These are phyloP conservation scores for Thoreauomyces humboldtii DNA, from an alignment of 192 early-diverging fungal genomes.

Conservation along the genomic window DNA sequence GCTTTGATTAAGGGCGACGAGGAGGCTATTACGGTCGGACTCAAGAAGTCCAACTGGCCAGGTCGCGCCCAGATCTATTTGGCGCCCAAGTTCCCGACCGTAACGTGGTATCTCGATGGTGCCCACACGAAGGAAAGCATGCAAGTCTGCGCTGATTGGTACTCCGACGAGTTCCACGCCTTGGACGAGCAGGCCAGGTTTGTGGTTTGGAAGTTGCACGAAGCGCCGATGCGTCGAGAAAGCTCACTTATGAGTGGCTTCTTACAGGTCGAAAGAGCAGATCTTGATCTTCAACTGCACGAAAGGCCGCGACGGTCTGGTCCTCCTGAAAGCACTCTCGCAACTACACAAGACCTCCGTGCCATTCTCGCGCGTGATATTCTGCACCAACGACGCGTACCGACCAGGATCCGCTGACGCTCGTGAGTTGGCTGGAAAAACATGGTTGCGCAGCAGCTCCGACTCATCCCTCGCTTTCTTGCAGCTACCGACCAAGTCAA, in stretches of 20 bases:
- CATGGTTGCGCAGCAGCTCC: background rate
- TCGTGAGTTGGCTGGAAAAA: constrained; percentile 5
- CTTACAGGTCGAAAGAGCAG: constrained; percentile 35
- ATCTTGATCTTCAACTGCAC: constrained; percentile 89
- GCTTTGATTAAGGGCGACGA: constrained; percentile 23
- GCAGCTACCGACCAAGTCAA: constrained; percentile 63
- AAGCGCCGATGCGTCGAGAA: no score
- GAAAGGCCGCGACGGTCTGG: constrained; percentile 62
- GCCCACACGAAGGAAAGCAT: constrained; percentile 93
- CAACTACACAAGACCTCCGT: constrained; percentile 34
- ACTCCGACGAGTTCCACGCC: constrained; percentile 14
- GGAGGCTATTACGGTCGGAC: constrained; percentile 59
- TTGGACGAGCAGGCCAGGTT: no score
- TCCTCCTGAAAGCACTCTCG: constrained; percentile 68
- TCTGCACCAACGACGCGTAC: constrained; percentile 71
- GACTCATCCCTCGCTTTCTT: background rate
- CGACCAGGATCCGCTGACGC: background rate
- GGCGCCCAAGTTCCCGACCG: constrained; percentile 38
- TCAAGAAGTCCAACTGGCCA: constrained; percentile 74
- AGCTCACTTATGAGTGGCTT: no score
- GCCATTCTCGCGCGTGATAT: constrained; percentile 66
- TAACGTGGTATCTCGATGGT: constrained; percentile 86
- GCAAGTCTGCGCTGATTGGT: constrained; percentile 58
- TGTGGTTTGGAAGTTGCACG: no score
- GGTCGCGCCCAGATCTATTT: constrained; percentile 81